These are phyloP conservation scores for Tolypocladium inflatum DNA, from an alignment of 2,329 filamentous ascomycete genomes.

Conservation along the genomic window DNA sequence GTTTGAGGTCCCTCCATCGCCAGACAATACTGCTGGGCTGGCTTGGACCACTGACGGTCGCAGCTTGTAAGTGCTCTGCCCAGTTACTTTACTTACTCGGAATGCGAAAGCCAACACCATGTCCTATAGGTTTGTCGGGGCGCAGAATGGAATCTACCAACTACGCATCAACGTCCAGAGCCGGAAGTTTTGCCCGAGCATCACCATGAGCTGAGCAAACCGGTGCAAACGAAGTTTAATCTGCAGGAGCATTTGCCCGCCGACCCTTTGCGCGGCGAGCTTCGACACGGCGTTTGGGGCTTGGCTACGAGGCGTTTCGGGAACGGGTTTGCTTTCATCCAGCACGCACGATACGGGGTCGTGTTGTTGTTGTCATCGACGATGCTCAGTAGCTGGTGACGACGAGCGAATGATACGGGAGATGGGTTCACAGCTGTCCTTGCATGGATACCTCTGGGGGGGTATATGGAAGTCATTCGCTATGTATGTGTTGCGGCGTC, in stretches of 20 bases:
- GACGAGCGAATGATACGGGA: not conserved
- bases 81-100: not conserved
- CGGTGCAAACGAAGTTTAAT: not conserved
- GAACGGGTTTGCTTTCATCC: not conserved
- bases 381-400: not conserved
- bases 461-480: conserved; percentile 1
- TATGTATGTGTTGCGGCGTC: not conserved
- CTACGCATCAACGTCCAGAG: conserved; percentile 55
- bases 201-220: conserved; percentile 37
- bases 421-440: not conserved
- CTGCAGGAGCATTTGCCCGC: not conserved
- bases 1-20: conserved; percentile 33
- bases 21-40: conserved; percentile 51
- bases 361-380: not conserved
- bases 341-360: not conserved
- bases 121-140: conserved; percentile 44
- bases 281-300: not conserved
- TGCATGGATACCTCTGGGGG: conserved; percentile 3
- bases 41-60: conserved; percentile 54
- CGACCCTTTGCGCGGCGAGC: not conserved
- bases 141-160: conserved; percentile 69
- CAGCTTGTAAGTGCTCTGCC: conserved; percentile 38
- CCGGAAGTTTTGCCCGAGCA: conserved; percentile 49
- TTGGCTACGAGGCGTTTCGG: not conserved
- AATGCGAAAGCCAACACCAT: not conserved